phyloP scores from a whole-genome alignment of 306 rosid genomes.

The Cucumis cinereus region DNA sequence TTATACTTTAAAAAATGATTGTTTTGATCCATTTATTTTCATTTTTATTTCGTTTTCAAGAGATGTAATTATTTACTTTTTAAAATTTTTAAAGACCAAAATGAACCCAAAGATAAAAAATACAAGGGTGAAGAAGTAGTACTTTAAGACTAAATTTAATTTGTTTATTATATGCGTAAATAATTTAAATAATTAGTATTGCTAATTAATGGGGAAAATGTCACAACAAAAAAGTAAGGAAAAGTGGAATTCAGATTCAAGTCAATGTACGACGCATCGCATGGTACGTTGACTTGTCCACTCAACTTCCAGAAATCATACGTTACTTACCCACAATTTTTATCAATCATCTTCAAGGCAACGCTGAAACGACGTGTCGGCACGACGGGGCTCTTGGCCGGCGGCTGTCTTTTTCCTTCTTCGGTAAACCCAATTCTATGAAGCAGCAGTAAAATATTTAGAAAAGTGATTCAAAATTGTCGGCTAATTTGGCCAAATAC shows the following conservation, averaged over 20 bases:
- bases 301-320: not conserved
- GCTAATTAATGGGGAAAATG: not conserved
- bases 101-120: no score
- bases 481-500: not conserved
- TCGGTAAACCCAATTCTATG: not conserved
- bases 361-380: not conserved
- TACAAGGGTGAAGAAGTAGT: no score
- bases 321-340: not conserved
- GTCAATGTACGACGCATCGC: not conserved
- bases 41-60: no score
- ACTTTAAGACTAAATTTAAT: not conserved
- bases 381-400: not conserved
- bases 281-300: not conserved
- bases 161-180: not conserved
- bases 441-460: not conserved
- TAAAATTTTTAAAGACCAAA: no score
- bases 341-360: not conserved
- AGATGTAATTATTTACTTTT: no score
- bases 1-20: no score
- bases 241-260: not conserved
- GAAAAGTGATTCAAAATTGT: not conserved
- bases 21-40: no score
- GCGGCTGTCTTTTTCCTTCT: not conserved
- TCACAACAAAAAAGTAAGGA: not conserved
- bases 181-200: not conserved